Base-by-base conservation (phyloP, 306 rosid genomes). In the Cicer cuneatum region DNA sequence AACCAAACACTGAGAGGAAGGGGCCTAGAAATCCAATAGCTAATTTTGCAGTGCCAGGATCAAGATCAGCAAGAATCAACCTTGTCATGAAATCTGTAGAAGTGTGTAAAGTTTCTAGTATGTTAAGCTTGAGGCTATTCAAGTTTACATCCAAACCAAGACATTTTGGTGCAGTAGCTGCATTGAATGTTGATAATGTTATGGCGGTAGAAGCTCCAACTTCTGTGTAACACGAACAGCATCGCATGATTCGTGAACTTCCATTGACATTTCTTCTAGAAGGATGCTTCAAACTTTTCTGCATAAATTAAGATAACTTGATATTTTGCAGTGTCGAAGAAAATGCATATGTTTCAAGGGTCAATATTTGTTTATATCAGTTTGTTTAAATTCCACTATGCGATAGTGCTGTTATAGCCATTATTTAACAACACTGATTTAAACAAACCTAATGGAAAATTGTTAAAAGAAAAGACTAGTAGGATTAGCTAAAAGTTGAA, bases 11-110 rank as follows among this genome's bases (percentile, higher is more conserved):
- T 0, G 98, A 85, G 54, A 91, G 89, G 68, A 89, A 91, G 6
- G 97, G 97, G 9, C 99, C 97, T 9, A 94, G 78, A 75, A 92
- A 80, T 29, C 84, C 85, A 66, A 90, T 88, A 4, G 89, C 88
- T 1, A 90, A 73, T 84, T 90, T 94, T 52, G 95, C 99, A 14
- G 90, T 87, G 5, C 87, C 84, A 73, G 99, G 95, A 71, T 90
- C 97, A 71, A 94, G 69, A 78, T 90, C 97, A 3, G 87, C 97
- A 74, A 90, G 52, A 69, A 81, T 58, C 81, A 90, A 53, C 46
- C 72, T 54, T 60, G 49, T 66, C 71, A 62, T 58, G 49, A 81
- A 73, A 81, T 81, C 75, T 57, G 83, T 74, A 61, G 68, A 76
- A 41, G 73, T 9, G 5, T 73, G 71, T 16, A 84, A 69, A 51